Evolutionary conservation across 179 eudicot species (phyloP), one percentile per base, ranked within the genome.

Genomic region (Silene vulgaris): DNA sequence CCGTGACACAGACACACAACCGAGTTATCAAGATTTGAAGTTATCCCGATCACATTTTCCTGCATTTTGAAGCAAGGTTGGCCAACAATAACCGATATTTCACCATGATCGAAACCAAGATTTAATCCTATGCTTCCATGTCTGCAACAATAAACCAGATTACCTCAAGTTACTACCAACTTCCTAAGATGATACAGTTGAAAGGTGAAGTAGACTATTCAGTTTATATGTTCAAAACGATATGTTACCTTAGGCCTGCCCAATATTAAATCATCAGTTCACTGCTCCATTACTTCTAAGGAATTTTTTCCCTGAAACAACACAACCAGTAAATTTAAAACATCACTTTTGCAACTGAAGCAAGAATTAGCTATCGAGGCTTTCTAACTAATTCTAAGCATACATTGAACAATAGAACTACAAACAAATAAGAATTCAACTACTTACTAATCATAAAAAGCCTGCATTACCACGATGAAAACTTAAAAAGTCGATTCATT

Each of bases 231-330:
- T 37, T 5, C 28, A 32, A 37, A 12, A 68, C 1, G 6, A 17
- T 26, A 43, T 30, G 72, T 12, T 68, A 37, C 72, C 72, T 67
- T 40, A 17, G 7, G 54, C 56, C 28, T 68, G 21, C 52, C 26
- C 45, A 17, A 37, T 37, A 40, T 12, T 8, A 68, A 14, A 54
- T 19, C 26, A 8, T 19, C 12, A 9, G 13, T 3, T 26, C 54
- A 68, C n/a, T 37, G 28, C 72, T 37, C 56, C 4, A 19, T 40
- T 19, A 17, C 28, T 68, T 67, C 56, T 17, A 54, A 43, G 12
- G 56, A 40, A 43, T 5, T 19, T 7, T 6, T 20, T 40, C 28
- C 72, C 52, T 37, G 52, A 0, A 68, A 68, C 23, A 37, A 68
- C 72, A 68, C 6, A 20, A 28, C 72, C 8, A 54, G 28, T 40